Evolutionary conservation across 176 grass and related monocot species (phyloP).

Genomic region (Bolboschoenus planiculmis): DNA sequence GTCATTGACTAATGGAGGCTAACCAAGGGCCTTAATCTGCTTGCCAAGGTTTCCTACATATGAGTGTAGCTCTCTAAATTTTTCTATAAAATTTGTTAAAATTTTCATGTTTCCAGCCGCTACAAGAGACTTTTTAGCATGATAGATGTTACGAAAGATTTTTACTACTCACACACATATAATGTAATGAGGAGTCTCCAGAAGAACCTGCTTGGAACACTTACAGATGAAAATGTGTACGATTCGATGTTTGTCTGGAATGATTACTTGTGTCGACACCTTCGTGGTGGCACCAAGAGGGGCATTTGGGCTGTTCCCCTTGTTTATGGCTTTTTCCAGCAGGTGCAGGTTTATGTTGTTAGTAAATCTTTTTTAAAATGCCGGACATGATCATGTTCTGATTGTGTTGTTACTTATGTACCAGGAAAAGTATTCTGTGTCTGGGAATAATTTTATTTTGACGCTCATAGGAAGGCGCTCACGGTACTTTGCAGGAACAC

Average conservation of each 20-base stretch:
- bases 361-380: not conserved
- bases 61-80: not conserved
- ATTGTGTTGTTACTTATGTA: conserved; percentile 19
- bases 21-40: not conserved
- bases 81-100: not conserved
- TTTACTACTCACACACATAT: conserved; percentile 93
- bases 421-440: conserved; percentile 77
- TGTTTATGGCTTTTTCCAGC: conserved; percentile 92
- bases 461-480: conserved; percentile 91
- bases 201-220: conserved; percentile 62
- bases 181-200: conserved; percentile 79
- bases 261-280: conserved; percentile 56
- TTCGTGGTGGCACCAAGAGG: conserved; percentile 49
- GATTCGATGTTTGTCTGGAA: conserved; percentile 96
- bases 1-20: not conserved
- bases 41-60: not conserved
- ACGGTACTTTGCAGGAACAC: conserved; percentile 83
- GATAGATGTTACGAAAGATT: conserved; percentile 89
- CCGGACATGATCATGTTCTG: not conserved
- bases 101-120: conserved; percentile 37
- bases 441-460: conserved; percentile 63
- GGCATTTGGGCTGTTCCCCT: conserved; percentile 70
- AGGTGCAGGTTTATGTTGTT: conserved; percentile 42
- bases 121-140: conserved; percentile 81
- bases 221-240: conserved; percentile 46